Base-by-base conservation (phyloP, 2,329 filamentous ascomycete genomes). In the Cladophialophora chaetospira region DNA sequence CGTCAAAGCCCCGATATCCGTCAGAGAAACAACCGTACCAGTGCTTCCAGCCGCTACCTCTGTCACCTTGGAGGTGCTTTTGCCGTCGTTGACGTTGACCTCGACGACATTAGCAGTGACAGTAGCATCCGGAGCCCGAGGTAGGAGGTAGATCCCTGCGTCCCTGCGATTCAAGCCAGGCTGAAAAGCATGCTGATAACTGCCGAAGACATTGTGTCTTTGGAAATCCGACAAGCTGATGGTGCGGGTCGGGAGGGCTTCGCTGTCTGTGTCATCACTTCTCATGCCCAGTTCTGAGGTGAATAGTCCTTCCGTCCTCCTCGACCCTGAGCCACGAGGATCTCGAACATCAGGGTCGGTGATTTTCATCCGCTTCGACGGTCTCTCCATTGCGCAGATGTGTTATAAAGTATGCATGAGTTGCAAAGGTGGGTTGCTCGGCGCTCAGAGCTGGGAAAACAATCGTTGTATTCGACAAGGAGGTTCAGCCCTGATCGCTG, bases 81-180 rank as follows among this genome's bases (percentile, higher is more conserved):
- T 64, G 17, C 59, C 61, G 38, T 64, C 63, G 26, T 64, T 64
- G 19, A 66, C 57, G 33, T 63, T 65, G 29, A 66, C 55, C 17
- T 64, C 49, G 10, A 65, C 35, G 3, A 65, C 59, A 38, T 40
- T 59, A 10, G 61, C 57, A 4, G 61, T 63, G 49, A 65, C 60
- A 26, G 64, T 65, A 11, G 58, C 58, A 51, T 65, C 61, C 2
- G 58, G 58, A 28, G 50, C 59, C 44, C 64, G 49, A 9, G 63
- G 55, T 4, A 58, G 26, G 3, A 66, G 36, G 35, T 62, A 62
- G 19, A 60, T 57, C 17, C 51, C 59, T 23, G 48, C 55, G 49
- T 63, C 59, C 21, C 55, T 49, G 10, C 55, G 55, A 10, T 52
- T 55, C 38, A 61, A 25, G 13, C 53, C 25, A 25, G 49, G 53